A percentile compares a stretch with the other conserved stretches of the same genome.
phyloP scores from a whole-genome alignment of 352 stramenopile species.

The Phytopythium sindhum region DNA sequence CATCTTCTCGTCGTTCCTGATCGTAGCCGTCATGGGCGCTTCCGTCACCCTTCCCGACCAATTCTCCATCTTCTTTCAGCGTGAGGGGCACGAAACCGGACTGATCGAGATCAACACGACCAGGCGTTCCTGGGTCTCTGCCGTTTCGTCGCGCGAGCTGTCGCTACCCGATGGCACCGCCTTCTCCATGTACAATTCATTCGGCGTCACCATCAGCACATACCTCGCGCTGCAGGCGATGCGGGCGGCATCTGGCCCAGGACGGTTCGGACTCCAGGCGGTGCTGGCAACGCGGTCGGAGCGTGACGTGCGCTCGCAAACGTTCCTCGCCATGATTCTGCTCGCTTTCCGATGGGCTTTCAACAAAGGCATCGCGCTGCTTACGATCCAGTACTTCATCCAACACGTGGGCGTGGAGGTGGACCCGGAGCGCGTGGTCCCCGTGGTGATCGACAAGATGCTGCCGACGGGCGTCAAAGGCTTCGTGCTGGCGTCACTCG shows the following conservation, averaged over 20 bases:
- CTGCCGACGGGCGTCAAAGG: slow-evolving; percentile 58
- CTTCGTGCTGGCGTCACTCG: slow-evolving; percentile 62
- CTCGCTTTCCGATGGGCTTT: slow-evolving; percentile 74
- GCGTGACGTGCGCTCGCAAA: slow-evolving; percentile 73
- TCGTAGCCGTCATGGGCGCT: slow-evolving; percentile 57
- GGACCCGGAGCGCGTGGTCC: slow-evolving; percentile 68
- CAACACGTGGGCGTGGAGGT: slow-evolving; percentile 38
- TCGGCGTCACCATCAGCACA: slow-evolving; percentile 42
- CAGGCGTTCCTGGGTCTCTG: slow-evolving; percentile 44
- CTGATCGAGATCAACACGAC: slow-evolving; percentile 53
- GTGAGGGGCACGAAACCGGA: neutral
- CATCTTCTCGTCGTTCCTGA: slow-evolving; percentile 72
- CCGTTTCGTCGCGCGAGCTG: slow-evolving; percentile 29
- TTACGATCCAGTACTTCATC: slow-evolving; percentile 68
- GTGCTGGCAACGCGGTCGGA: slow-evolving; percentile 77
- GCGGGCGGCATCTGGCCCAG: slow-evolving; percentile 62
- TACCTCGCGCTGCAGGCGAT: slow-evolving; percentile 69
- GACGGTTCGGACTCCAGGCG: slow-evolving; percentile 61
- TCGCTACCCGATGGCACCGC: slow-evolving; percentile 36
- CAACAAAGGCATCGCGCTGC: slow-evolving; percentile 55
- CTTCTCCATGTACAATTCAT: slow-evolving; percentile 80
- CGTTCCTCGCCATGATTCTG: slow-evolving; percentile 74
- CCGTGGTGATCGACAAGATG: slow-evolving; percentile 72
- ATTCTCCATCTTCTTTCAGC: slow-evolving; percentile 56
- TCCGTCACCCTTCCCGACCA: slow-evolving; percentile 40